Percentiles rank a stretch among this genome's conserved stretches.
Conservation (phyloP, 306 rosid species). For the Prunus padus region DNA sequence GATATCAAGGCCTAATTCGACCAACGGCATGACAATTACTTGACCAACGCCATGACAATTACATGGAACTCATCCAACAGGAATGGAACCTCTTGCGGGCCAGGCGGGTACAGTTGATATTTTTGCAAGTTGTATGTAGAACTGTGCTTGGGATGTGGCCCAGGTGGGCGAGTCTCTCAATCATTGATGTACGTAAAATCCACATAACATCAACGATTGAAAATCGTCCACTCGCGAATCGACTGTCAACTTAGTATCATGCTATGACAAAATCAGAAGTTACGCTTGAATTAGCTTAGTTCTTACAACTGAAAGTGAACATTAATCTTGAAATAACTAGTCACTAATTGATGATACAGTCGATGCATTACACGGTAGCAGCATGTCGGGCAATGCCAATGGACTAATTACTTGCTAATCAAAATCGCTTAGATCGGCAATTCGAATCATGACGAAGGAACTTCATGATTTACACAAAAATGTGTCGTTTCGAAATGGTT, state of each 20-base stretch:
- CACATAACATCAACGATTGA: not conserved
- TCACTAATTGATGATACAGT: not conserved
- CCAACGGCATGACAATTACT: not conserved
- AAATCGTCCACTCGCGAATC: not conserved
- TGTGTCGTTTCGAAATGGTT: not conserved
- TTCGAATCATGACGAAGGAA: not conserved
- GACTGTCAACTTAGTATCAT: not conserved
- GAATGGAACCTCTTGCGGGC: conserved; percentile 3
- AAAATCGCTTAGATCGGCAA: not conserved
- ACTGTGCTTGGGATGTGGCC: too few relatives aligned
- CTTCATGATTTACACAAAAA: not conserved
- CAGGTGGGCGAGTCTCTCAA: too few relatives aligned
- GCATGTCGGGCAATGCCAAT: not conserved
- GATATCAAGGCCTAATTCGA: not conserved
- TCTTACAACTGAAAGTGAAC: not conserved
- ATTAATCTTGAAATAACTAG: not conserved
- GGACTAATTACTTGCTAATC: not conserved
- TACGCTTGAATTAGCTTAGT: not conserved
- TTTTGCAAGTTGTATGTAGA: not conserved
- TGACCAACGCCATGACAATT: not conserved
- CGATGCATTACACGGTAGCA: not conserved
- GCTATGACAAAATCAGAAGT: not conserved
- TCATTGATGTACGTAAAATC: not conserved
- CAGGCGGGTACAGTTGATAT: not conserved
- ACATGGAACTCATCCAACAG: not conserved